Conservation (phyloP, 371 early-diverging fungal genomes). For the Mycotypha africana region DNA sequence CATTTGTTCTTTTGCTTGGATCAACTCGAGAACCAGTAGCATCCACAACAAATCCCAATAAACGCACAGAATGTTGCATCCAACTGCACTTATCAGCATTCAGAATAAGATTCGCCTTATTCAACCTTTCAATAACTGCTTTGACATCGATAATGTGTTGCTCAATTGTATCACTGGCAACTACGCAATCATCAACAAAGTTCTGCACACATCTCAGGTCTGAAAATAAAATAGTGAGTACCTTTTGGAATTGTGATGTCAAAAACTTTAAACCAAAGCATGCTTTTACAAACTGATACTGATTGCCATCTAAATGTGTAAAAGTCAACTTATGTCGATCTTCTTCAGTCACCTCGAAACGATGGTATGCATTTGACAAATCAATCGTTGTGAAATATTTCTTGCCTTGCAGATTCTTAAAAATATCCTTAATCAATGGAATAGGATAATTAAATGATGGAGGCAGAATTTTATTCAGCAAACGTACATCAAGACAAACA, state of each 20-base stretch:
- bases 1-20: conserved; percentile 3
- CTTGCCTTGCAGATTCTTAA: conserved; percentile 6
- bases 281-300: neutral
- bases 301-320: neutral
- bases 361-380: conserved; percentile 7
- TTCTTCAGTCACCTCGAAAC: neutral
- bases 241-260: neutral
- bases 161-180: neutral
- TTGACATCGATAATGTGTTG: conserved; percentile 7
- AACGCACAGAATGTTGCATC: neutral
- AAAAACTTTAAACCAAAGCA: conserved; percentile 6
- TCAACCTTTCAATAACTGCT: conserved; percentile 5
- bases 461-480: conserved; percentile 2
- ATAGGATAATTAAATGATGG: conserved; percentile 2
- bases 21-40: conserved; percentile 8
- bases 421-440: conserved; percentile 8
- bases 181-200: conserved; percentile 13
- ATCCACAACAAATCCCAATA: conserved; percentile 11
- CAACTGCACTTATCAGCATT: conserved; percentile 15
- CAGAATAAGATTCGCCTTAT: conserved; percentile 5
- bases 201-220: conserved; percentile 1
- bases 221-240: conserved; percentile 5
- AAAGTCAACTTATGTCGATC: conserved; percentile 8
- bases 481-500: conserved; percentile 9
- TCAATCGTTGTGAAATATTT: conserved; percentile 4